These are phyloP conservation scores for Dichotomocladium elegans DNA, from an alignment of 371 early-diverging fungal species.

Conservation along the genomic window DNA sequence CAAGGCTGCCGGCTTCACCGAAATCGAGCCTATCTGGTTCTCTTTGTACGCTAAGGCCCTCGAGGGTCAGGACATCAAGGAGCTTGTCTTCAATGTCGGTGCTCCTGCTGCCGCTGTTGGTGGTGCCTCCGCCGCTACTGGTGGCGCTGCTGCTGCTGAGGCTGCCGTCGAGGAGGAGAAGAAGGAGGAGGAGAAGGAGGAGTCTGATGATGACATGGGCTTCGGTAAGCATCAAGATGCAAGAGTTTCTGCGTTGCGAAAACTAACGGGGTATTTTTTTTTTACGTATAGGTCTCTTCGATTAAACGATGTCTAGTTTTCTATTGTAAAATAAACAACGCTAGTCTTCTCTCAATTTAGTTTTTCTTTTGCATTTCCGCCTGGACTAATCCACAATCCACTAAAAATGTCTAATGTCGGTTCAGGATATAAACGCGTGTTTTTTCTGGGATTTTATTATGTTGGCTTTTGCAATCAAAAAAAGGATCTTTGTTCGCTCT, in stretches of 20 bases:
- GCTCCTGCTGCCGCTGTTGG: conserved; percentile 74
- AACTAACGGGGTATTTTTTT: neutral
- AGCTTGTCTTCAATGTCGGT: conserved; percentile 91
- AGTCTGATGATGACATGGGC: conserved; percentile 93
- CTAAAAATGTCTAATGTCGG: neutral
- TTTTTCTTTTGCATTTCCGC: neutral
- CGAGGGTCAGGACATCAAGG: conserved; percentile 88
- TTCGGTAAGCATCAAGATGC: conserved; percentile 56
- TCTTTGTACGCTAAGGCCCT: conserved; percentile 97
- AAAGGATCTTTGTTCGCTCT: neutral
- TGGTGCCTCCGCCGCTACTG: conserved; percentile 53
- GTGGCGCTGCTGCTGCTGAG: conserved; percentile 49
- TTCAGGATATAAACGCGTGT: too few relatives aligned
- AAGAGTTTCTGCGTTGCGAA: neutral
- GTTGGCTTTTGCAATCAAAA: neutral
- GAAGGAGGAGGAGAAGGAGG: conserved; percentile 80
- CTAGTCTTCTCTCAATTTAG: neutral
- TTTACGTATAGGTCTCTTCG: conserved; percentile 67
- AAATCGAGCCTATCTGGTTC: conserved; percentile 95
- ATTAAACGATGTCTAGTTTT: conserved; percentile 49
- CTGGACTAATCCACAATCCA: neutral
- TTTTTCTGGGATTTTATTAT: neutral
- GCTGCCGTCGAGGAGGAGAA: conserved; percentile 62
- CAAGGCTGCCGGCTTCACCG: conserved; percentile 84
- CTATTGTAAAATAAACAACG: neutral